Evolutionary conservation across 129 eudicot genomes (phyloP).

Genomic region (Lactuca saligna): DNA sequence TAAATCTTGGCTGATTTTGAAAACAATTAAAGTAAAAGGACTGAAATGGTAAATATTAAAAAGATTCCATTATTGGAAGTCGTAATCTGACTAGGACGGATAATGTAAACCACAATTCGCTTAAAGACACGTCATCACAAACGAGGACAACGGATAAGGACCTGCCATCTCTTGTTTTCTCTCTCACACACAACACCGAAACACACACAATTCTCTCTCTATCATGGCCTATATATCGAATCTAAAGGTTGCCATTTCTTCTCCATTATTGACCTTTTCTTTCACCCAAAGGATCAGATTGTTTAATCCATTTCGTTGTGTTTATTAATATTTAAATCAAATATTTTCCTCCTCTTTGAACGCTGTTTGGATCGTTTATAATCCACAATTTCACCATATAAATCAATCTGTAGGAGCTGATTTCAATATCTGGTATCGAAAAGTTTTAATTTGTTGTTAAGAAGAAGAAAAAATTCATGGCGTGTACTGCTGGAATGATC

Average conservation of each 20-base stretch:
- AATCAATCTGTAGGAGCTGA: conserved; percentile 4
- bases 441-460: background rate
- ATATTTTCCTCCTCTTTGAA: conserved; percentile 9
- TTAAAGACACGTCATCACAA: conserved; percentile 32
- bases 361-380: conserved; percentile 3
- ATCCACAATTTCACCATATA: conserved; percentile 1
- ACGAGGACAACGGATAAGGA: conserved; percentile 37
- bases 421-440: background rate
- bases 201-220: conserved; percentile 8
- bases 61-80: conserved; percentile 6
- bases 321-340: conserved; percentile 22
- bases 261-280: conserved; percentile 28
- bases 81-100: conserved; percentile 31
- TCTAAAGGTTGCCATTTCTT: conserved; percentile 9
- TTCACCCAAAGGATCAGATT: conserved; percentile 20
- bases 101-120: conserved; percentile 19
- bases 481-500: conserved; percentile 37
- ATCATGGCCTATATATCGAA: conserved; percentile 21
- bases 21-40: background rate
- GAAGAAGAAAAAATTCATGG: conserved; percentile 27
- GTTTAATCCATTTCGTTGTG: conserved; percentile 5
- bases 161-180: conserved; percentile 14
- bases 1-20: background rate
- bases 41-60: background rate
- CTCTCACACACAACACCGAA: conserved; percentile 30